These are phyloP conservation scores for Leishmania mexicana DNA, from an alignment of 208 protist species.

Conservation along the genomic window DNA sequence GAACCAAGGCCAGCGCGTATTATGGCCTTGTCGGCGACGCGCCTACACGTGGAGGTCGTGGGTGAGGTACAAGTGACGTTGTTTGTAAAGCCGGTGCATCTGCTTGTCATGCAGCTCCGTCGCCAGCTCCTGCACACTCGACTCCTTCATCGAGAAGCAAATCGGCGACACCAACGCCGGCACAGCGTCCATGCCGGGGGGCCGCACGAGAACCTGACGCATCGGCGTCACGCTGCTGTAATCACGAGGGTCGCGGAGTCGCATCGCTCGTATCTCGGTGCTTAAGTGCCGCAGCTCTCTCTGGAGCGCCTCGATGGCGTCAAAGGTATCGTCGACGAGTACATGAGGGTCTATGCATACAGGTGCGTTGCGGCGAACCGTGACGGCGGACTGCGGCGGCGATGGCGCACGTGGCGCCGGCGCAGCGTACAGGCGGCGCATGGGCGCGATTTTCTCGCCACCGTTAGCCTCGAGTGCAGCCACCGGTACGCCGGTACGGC, in stretches of 20 bases:
- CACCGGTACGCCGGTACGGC: neutral
- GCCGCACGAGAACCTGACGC: neutral
- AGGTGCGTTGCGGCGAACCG: slow-evolving; percentile 23
- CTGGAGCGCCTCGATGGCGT: slow-evolving; percentile 11
- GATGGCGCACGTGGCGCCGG: neutral
- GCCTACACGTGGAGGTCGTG: neutral
- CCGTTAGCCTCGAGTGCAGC: neutral
- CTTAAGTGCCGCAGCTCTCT: slow-evolving; percentile 1
- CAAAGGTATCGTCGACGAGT: slow-evolving; percentile 12
- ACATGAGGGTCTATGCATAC: slow-evolving; percentile 34
- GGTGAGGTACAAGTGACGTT: slow-evolving; percentile 18
- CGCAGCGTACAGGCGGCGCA: neutral
- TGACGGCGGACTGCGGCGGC: neutral
- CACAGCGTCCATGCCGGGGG: neutral
- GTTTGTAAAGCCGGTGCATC: slow-evolving; percentile 21
- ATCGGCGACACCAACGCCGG: slow-evolving; percentile 7
- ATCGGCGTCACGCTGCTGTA: neutral
- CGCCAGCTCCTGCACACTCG: slow-evolving; percentile 30
- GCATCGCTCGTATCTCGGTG: neutral
- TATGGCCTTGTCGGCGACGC: no score
- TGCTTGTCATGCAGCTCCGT: slow-evolving; percentile 27
- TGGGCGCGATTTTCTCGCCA: neutral
- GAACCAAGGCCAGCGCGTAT: neutral
- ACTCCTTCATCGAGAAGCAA: neutral
- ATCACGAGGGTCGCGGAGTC: neutral